Base-by-base conservation (phyloP, 208 protist genomes). In the Trichomonas vaginalis region DNA sequence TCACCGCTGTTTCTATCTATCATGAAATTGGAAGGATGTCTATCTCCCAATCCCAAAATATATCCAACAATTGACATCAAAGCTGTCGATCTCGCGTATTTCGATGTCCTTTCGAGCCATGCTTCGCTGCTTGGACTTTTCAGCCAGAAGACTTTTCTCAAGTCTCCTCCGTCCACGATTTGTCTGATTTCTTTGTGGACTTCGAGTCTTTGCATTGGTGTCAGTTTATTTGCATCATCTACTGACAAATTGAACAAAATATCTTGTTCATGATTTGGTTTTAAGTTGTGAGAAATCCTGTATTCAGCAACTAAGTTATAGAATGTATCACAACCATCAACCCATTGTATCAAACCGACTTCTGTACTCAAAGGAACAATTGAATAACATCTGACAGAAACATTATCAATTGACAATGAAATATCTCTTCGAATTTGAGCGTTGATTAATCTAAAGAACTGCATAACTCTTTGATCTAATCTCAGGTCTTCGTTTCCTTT, bases 1-100 rank as follows among this genome's bases (percentile, higher is more conserved):
- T 95, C 88, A 95, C 88, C 88, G 15, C 40, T 95, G 47, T 95
- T 95, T 79, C 47, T 95, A 70, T 95, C 47, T 17, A 95, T 95
- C 88, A 95, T 95, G 39, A 95, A 79, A 51, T 95, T 95, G 10
- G 45, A 51, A n/a, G 49, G 49, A 37, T 95, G 88, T 17, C 88
- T 6, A 70, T 95, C 88, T 51, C 88, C 88, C 0, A 95, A 32
- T 37, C 47, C 88, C 21, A 95, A 70, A 39, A 95, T 37, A 95
- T 79, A 95, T 62, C 88, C 88, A 40, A 95, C 17, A 21, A 95
- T 95, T 27, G 88, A 95, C 88, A 51, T 79, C 35, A 70, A 15
- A 70, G 46, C 88, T 27, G 45, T 48, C 0, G 47, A 79, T 62
- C 88, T 95, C 27, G 88, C 49, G 17, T 45, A 95, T 32, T 79